Base-by-base conservation (phyloP, 192 early-diverging fungal genomes). In the Linnemannia elongata region DNA sequence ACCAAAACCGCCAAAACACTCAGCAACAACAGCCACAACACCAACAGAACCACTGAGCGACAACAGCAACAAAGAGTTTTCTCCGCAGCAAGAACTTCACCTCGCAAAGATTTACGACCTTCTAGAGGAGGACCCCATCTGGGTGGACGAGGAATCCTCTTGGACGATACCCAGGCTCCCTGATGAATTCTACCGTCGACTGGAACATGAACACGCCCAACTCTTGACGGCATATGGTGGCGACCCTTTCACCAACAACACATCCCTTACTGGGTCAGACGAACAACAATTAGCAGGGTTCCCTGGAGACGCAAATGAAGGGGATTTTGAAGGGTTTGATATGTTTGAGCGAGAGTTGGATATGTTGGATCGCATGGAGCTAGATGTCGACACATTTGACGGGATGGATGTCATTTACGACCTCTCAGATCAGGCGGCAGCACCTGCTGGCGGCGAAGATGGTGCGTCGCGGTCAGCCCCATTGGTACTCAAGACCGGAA, bases 301-400 rank as follows among this genome's bases (percentile, higher is more conserved):
- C 9, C 60, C 35, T 66, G 60, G 27, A 2, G 60, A 4, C 33
- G 3, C n/a, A 33, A 3, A 66, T 12, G 60, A 66, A 13, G 12
- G 27, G 12, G 72, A 49, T 2, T 27, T 73, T 27, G 24, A 27
- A 18, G 75, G 39, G 15, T 39, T 39, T 4, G 70, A 80, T 17
- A 9, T 35, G 12, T 82, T 76, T 49, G 81, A 76, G 35, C 35
- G n/a, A 12, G 81, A 76, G 4, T 45, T 72, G 57, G 71, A 83
- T 54, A 57, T 13, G 4, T 20, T 74, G 42, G 74, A 47, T 12
- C 38, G 49, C 0, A 45, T 72, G 33, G 60, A 76, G 24, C 60
- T 78, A 20, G 63, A 83, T 74, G 4, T 78, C 12, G 71, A 83
- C 7, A 77, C 27, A 15, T n/a, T 74, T 3, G 36, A 18, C 6